Base-by-base conservation (phyloP, 257 asterid species). In the Nicotiana knightiana region DNA sequence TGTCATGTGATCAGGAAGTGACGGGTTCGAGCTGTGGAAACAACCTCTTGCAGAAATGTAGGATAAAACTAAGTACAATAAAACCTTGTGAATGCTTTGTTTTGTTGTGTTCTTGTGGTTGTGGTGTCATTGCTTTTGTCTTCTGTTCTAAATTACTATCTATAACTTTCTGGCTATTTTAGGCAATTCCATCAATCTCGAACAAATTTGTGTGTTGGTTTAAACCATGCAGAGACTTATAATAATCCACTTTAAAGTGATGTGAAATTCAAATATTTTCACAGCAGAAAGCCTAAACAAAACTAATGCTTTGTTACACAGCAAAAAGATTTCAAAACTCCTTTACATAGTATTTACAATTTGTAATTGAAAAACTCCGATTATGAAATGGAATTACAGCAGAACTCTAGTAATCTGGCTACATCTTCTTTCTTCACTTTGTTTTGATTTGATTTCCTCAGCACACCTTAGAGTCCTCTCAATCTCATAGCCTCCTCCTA, bases 401-500 rank as follows among this genome's bases (percentile, higher is more conserved):
- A 86, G 76, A 64, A 90, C 84, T 2, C 85, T 81, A 32, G 88
- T 84, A 83, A 83, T 83, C 12, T 86, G 90, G 67, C 83, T 70
- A 78, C 81, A 82, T 66, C 85, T 84, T 81, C 79, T 84, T 82
- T 88, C 85, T 46, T 86, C 70, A 80, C 62, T 87, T 39, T 90
- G 94, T 66, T 79, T 91, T 0, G 93, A 82, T 83, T 96, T 93
- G 81, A 96, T 94, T 85, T 96, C 98, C 66, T 91, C 92, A 21
- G 97, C 99, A 85, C 99, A 96, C 61, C 98, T 88, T 39, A 96
- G 77, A n/a, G 97, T 84, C 89, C 91, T 94, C 91, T 96, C 99
- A 5, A 96, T 90, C 51, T 96, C 97, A 83, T 96, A 96, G 2
- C 97, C 97, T 51, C 99, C 99, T 78, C 99, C 99, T 53, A 88